Percentiles rank a stretch among this genome's conserved stretches.
Conservation (phyloP, 176 grass and related monocot species). For the Panicum miliaceum region DNA sequence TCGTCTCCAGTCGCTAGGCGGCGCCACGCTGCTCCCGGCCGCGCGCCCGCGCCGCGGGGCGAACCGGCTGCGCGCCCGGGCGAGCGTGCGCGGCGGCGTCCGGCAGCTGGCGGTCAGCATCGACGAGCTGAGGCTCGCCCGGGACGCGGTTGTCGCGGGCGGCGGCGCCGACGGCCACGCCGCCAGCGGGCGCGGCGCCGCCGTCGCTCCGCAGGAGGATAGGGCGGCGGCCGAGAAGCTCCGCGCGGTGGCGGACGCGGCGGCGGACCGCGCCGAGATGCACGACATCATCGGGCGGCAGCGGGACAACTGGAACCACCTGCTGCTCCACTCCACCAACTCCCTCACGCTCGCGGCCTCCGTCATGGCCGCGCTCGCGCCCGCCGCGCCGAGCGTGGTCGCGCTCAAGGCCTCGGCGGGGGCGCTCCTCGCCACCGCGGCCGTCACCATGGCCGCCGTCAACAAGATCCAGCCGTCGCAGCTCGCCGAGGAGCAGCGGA, state of each 20-base stretch:
- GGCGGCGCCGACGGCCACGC: not conserved
- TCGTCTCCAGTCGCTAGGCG: not conserved
- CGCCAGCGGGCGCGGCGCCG: not conserved
- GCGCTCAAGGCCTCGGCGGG: conserved; percentile 49
- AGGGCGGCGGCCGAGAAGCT: conserved; percentile 35
- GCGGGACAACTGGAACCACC: conserved; percentile 81
- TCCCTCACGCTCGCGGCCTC: conserved; percentile 54
- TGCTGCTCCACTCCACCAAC: conserved; percentile 68
- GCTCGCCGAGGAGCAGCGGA: conserved; percentile 74
- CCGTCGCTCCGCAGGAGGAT: not conserved
- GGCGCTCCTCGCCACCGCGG: conserved; percentile 31
- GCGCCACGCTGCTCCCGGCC: not conserved
- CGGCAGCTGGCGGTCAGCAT: conserved; percentile 3
- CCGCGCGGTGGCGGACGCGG: conserved; percentile 48
- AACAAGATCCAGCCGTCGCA: conserved; percentile 74
- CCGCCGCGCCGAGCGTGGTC: not conserved
- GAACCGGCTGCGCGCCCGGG: not conserved
- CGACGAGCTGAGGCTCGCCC: conserved; percentile 12
- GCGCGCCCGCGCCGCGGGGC: not conserved
- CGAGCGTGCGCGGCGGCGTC: not conserved
- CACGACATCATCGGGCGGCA: conserved; percentile 70
- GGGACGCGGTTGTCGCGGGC: not conserved
- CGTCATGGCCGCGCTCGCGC: conserved; percentile 48
- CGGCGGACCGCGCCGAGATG: conserved; percentile 62
- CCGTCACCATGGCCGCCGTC: conserved; percentile 43